A percentile compares a stretch with the other conserved stretches of the same genome.
These are phyloP conservation scores for Articulospora tetracladia DNA, from an alignment of 495 filamentous ascomycete species.

Conservation along the genomic window DNA sequence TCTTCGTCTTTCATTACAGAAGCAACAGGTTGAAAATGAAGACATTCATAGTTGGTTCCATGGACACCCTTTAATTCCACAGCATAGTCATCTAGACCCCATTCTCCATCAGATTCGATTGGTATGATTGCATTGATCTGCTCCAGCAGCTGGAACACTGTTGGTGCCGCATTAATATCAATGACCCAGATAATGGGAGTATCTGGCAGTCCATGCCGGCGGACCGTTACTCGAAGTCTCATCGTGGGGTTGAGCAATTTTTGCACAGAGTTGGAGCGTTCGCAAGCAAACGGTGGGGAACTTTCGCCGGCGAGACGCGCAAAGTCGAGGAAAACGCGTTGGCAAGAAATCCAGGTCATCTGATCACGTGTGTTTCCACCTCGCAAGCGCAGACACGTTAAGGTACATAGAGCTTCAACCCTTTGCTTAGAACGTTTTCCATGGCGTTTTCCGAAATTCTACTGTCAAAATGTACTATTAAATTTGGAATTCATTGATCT, in stretches of 20 bases:
- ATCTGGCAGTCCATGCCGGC: conserved; percentile 75
- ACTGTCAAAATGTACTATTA: too few relatives aligned
- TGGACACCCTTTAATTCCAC: conserved; percentile 62
- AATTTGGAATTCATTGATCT: too few relatives aligned
- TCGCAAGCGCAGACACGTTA: too few relatives aligned
- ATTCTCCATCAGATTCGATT: conserved; percentile 71
- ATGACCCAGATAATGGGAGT: conserved; percentile 72
- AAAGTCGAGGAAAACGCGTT: not conserved
- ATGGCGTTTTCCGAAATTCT: too few relatives aligned
- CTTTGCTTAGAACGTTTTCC: too few relatives aligned
- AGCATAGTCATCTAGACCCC: conserved; percentile 90
- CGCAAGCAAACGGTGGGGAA: not conserved
- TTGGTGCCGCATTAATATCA: conserved; percentile 44
- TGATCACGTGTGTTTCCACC: not conserved
- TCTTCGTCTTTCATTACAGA: conserved; percentile 78
- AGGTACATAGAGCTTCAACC: too few relatives aligned
- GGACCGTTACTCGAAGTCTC: conserved; percentile 78
- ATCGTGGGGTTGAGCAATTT: conserved; percentile 39
- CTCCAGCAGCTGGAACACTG: conserved; percentile 77
- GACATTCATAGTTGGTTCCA: conserved; percentile 71
- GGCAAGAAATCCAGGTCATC: not conserved
- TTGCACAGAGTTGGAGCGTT: not conserved
- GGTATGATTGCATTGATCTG: conserved; percentile 80
- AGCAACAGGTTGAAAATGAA: conserved; percentile 78
- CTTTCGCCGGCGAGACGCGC: not conserved